Conservation (phyloP, 805 yeast species). For the Cyberlindnera mycetangii region DNA sequence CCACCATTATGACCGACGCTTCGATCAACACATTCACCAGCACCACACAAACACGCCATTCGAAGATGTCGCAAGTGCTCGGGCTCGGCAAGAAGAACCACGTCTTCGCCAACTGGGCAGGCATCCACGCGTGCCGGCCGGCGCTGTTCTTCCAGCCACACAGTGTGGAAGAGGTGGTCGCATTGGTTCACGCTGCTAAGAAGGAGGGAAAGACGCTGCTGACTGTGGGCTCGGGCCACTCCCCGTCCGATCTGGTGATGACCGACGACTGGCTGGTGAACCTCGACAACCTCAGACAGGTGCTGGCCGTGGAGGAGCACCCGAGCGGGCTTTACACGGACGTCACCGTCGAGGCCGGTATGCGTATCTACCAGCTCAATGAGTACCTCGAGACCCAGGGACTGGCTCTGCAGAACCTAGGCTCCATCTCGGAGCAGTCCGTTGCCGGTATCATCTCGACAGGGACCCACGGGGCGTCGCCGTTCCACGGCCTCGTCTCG, state of each 20-base stretch:
- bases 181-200: constrained; percentile 65
- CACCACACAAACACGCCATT: no score
- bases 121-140: constrained; percentile 77
- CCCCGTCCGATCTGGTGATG: constrained; percentile 90
- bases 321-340: constrained; percentile 72
- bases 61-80: constrained; percentile 17
- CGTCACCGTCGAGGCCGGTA: constrained; percentile 93
- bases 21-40: no score
- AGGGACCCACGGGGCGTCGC: constrained; percentile 96
- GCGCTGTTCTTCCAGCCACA: constrained; percentile 77
- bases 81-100: constrained; percentile 33
- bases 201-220: constrained; percentile 60
- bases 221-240: constrained; percentile 91
- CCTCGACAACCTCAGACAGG: constrained; percentile 68
- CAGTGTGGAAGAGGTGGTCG: constrained; percentile 61
- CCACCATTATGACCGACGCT: no score
- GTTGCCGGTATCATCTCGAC: constrained; percentile 95
- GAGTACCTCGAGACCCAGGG: constrained; percentile 58
- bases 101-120: constrained; percentile 70
- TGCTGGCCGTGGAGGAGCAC: constrained; percentile 46
- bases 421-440: constrained; percentile 91
- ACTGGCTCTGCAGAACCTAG: constrained; percentile 84
- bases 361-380: constrained; percentile 72
- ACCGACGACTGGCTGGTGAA: constrained; percentile 86
- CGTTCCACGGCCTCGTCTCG: constrained; percentile 85